These are phyloP conservation scores for Pleurotus pulmonarius DNA, from an alignment of 768 basidiomycete species.

Conservation along the genomic window DNA sequence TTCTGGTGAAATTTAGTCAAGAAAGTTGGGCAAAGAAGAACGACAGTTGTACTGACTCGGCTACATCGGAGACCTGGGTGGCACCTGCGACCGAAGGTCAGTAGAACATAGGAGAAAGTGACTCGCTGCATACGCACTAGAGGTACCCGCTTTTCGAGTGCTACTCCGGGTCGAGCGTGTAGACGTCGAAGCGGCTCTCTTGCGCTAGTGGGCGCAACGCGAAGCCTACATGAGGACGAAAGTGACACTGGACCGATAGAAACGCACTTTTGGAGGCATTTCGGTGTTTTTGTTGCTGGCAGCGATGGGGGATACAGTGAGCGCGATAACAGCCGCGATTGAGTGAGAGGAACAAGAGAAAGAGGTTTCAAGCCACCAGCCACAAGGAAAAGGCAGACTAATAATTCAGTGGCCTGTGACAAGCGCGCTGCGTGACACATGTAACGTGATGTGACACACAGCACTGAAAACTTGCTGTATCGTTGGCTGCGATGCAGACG, in stretches of 20 bases:
- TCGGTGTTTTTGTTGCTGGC: too few species aligned
- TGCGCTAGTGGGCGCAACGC: slow-evolving; percentile 39
- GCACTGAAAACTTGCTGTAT: too few species aligned
- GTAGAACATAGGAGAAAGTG: slow-evolving; percentile 12
- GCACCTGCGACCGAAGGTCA: slow-evolving; percentile 13
- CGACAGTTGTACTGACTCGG: background rate
- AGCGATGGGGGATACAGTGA: too few species aligned
- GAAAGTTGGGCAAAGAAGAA: background rate
- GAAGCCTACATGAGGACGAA: too few species aligned
- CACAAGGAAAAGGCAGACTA: too few species aligned
- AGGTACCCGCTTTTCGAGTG: slow-evolving; percentile 25
- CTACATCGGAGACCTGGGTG: slow-evolving; percentile 19
- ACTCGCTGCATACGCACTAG: slow-evolving; percentile 3
- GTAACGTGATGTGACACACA: too few species aligned
- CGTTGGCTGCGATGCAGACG: too few species aligned
- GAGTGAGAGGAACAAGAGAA: too few species aligned
- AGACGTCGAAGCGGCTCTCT: slow-evolving; percentile 41
- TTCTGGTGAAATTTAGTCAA: background rate
- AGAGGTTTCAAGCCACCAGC: too few species aligned
- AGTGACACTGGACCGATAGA: background rate
- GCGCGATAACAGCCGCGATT: too few species aligned
- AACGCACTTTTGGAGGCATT: slow-evolving; percentile 36
- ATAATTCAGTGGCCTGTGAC: too few species aligned
- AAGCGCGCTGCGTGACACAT: too few species aligned
- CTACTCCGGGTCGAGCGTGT: slow-evolving; percentile 46